phyloP scores from a whole-genome alignment of 257 asterid genomes.

The Lycium ferocissimum region DNA sequence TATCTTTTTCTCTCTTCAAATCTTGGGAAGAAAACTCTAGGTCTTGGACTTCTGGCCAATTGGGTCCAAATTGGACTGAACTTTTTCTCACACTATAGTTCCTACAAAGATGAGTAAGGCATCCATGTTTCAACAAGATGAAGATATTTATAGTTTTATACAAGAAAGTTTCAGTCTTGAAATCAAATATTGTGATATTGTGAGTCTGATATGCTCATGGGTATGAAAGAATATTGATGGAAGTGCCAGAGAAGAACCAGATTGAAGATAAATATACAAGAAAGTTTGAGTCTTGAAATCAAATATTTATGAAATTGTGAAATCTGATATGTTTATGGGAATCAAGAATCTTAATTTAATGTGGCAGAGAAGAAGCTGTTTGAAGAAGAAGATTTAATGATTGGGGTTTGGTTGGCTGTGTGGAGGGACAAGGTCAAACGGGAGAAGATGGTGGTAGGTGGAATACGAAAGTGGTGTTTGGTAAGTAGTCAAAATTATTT shows the following conservation, averaged over 20 bases:
- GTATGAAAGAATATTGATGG: slow-evolving; percentile 23
- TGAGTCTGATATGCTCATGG: not conserved
- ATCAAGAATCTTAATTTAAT: not conserved
- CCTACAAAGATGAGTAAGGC: not conserved
- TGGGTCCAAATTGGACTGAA: not conserved
- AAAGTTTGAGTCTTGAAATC: not conserved
- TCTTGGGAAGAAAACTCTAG: not conserved
- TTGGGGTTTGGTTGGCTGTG: not conserved
- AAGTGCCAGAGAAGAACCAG: not conserved
- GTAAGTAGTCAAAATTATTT: not conserved
- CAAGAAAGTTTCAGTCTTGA: not conserved
- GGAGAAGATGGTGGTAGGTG: not conserved
- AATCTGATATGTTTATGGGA: not conserved
- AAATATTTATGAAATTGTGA: not conserved
- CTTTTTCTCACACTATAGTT: not conserved
- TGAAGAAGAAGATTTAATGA: not conserved
- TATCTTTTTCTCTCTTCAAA: not conserved
- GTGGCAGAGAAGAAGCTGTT: not conserved
- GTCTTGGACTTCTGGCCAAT: not conserved
- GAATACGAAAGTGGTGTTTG: not conserved
- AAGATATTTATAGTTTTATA: not conserved
- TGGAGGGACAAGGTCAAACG: not conserved
- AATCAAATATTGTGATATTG: not conserved
- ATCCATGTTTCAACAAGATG: not conserved
- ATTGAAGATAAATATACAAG: not conserved